Evolutionary conservation across 345 rosid species (phyloP), one percentile per base, ranked within the genome.

Genomic region (Hibiscus tridactylites): DNA sequence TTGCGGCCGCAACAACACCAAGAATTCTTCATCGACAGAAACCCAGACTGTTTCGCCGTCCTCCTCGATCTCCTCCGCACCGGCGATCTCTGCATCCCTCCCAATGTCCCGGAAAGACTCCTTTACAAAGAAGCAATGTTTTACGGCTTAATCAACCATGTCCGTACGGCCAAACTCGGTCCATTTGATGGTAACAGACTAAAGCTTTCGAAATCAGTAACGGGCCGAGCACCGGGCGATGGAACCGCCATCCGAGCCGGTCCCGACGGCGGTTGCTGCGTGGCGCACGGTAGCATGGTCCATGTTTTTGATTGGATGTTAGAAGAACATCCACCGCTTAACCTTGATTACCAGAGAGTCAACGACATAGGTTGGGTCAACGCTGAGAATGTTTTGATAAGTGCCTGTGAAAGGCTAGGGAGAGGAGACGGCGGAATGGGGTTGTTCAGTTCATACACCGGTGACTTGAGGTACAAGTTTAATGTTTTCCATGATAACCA

Each of bases 401-500:
- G 89, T 73, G 90, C 96, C 24, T 90, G 92, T 49, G 96, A 92
- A 81, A 85, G 84, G 57, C 68, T 95, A 13, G 97, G 97, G 6
- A 84, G 93, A 9, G 91, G 87, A 59, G 99, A 92, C 33, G 98
- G 99, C 15, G 99, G 99, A 2, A 89, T 95, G 98, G 99, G 98
- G 39, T 61, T 90, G 85, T 95, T 92, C 21, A 88, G 81, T 71
- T 83, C 91, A 1, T 85, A 87, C 0, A 81, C 85, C 0, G 99
- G 98, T 2, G 96, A 92, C 10, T 79, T 95, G 67, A 83, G 85
- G 79, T 80, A 80, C 68, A 95, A 92, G 78, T 92, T 92, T 70
- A 87, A 88, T 50, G 96, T 95, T 2, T 73, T 60, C 64, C 99
- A 95, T 74, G 91, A 86, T 10, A 81, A 85, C 77, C 89, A 84